Evolutionary conservation across 2,329 filamentous ascomycete genomes (phyloP), one percentile per base, ranked within the genome.

Genomic region (Venturia effusa): DNA sequence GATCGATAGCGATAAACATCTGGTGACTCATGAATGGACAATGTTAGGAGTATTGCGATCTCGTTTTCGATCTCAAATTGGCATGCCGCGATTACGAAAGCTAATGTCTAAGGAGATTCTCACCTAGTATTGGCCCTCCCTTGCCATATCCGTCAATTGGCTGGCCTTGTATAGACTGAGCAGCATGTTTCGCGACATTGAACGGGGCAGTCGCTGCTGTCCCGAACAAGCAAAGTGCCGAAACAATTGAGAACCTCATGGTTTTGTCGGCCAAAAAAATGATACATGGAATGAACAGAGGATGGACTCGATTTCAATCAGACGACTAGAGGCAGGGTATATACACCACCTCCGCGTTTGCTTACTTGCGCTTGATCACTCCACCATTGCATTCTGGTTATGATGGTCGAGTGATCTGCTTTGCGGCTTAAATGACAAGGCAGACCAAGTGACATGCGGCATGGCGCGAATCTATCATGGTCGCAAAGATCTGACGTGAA

Each of bases 101-200:
- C 7, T 11, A 3, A 27, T 45, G 17, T 11, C 30, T 61, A 22
- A n/a, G 24, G 48, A 27, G 15, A 22, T 22, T 67, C 74, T 57
- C 76, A 86, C 85, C 84, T 41, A 81, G 69, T 32, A 88, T 77
- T 0, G 80, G 80, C 22, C 75, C 83, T 1, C 85, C 85, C 68
- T 84, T 86, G 43, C 83, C 83, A 34, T 78, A 79, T 34, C 75
- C 79, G 68, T 83, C 81, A 67, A 82, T 80, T 10, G 85, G 84
- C 66, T 86, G 77, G 6, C 83, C 84, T 54, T 83, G 70, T 11
- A 71, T 69, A 68, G 84, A 84, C 39, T 74, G 66, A 64, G 73
- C 65, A 55, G 45, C 61, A 10, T 48, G 37, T 43, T 41, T 63
- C 30, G 59, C 24, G 32, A 41, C 37, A 48, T 45, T 62, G 22